Percentiles rank a stretch among this genome's conserved stretches.
phyloP scores from a whole-genome alignment of 2,329 filamentous ascomycete species.

The Salinomyces thailandicus region DNA sequence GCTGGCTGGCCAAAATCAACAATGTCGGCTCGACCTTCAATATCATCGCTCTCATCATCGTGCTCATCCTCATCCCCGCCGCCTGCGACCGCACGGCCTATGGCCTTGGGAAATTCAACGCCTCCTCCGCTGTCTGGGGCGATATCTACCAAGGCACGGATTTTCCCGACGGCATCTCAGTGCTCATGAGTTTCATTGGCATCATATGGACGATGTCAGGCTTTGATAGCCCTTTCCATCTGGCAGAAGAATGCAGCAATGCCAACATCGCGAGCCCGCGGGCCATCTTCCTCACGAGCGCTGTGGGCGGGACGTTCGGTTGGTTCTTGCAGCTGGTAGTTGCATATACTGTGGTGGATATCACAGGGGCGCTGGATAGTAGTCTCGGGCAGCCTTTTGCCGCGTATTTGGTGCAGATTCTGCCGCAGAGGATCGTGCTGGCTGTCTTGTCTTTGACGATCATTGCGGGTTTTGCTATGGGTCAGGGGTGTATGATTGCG shows the following conservation, averaged over 20 bases:
- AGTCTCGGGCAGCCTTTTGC: constrained; percentile 61
- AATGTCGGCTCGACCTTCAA: constrained; percentile 61
- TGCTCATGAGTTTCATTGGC: constrained; percentile 61
- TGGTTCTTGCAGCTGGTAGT: constrained; percentile 67
- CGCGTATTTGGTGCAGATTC: constrained; percentile 55
- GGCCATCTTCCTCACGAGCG: constrained; percentile 60
- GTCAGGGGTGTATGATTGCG: constrained; percentile 61
- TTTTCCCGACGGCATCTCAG: constrained; percentile 55
- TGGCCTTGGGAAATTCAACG: constrained; percentile 47
- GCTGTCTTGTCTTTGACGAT: constrained; percentile 57
- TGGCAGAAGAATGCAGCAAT: constrained; percentile 67
- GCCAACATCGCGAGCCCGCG: constrained; percentile 59
- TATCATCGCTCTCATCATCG: constrained; percentile 54
- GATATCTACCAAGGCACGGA: constrained; percentile 55
- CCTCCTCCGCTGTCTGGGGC: constrained; percentile 53
- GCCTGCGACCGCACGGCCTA: constrained; percentile 41
- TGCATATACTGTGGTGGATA: constrained; percentile 59
- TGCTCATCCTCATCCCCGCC: constrained; percentile 59
- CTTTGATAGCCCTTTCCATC: constrained; percentile 60
- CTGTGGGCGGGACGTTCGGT: constrained; percentile 54
- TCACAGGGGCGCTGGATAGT: constrained; percentile 47
- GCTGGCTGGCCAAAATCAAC: constrained; percentile 60
- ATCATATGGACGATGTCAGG: constrained; percentile 26
- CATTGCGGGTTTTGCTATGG: constrained; percentile 60
- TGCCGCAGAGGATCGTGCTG: constrained; percentile 50